Percentiles rank a stretch among this genome's conserved stretches.
These are phyloP conservation scores for Xylariaceae sp. DNA, from an alignment of 2,329 filamentous ascomycete species.

Conservation along the genomic window DNA sequence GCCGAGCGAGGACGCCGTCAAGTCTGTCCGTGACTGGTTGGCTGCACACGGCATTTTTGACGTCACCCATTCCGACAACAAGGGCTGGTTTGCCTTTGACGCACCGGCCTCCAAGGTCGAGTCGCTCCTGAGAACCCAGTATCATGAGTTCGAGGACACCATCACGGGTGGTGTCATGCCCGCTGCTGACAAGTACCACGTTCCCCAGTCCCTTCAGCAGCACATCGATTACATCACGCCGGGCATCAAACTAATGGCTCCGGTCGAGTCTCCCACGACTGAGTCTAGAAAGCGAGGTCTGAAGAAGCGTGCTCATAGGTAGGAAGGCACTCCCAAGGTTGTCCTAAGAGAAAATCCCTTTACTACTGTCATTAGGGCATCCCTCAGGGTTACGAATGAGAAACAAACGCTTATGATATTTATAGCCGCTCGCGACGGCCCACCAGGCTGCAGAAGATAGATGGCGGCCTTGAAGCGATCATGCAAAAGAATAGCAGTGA, in stretches of 20 bases:
- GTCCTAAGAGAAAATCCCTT: too few relatives aligned
- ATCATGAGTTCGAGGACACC: conserved; percentile 28
- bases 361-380: too few relatives aligned
- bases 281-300: conserved; percentile 4
- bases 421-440: not conserved
- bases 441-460: not conserved
- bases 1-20: conserved; percentile 23
- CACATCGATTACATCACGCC: conserved; percentile 48
- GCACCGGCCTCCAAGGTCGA: conserved; percentile 27
- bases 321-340: too few relatives aligned
- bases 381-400: too few relatives aligned
- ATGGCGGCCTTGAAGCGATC: not conserved
- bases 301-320: not conserved
- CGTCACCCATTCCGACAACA: conserved; percentile 11
- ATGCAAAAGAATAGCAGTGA: not conserved
- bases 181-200: conserved; percentile 35
- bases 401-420: too few relatives aligned
- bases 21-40: conserved; percentile 9
- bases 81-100: conserved; percentile 32
- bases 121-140: conserved; percentile 27
- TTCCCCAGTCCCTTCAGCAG: conserved; percentile 37
- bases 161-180: conserved; percentile 22
- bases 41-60: conserved; percentile 4
- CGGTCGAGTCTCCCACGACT: conserved; percentile 10
- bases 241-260: conserved; percentile 37